Conservation (phyloP, 108 stramenopile species). For the Pseudonitzschia pungens region DNA sequence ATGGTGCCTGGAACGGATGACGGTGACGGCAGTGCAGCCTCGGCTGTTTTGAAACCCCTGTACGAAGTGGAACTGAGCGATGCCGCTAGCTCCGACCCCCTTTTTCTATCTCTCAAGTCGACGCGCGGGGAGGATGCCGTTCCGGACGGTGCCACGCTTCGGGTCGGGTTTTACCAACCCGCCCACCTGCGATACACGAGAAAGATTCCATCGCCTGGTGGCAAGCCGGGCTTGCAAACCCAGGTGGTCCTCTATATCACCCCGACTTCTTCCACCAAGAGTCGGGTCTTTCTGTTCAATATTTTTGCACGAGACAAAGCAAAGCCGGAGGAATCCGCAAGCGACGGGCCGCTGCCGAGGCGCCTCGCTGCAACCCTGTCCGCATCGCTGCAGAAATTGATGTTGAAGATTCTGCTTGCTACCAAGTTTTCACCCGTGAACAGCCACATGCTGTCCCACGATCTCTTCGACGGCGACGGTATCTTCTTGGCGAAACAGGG, state of each 20-base stretch:
- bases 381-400: neutral
- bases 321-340: neutral
- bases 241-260: neutral
- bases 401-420: neutral
- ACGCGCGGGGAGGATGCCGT: neutral
- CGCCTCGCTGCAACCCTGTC: too few relatives aligned
- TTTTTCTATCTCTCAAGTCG: neutral
- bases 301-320: neutral
- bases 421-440: neutral
- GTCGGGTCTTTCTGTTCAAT: neutral
- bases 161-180: slow-evolving; percentile 12
- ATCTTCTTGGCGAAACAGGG: slow-evolving; percentile 3
- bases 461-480: slow-evolving; percentile 1
- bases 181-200: slow-evolving; percentile 12
- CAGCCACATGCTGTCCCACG: neutral
- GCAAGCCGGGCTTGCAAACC: neutral
- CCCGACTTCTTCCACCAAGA: neutral
- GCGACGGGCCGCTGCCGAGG: neutral
- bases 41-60: neutral
- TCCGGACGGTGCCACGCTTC: neutral
- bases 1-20: too few relatives aligned
- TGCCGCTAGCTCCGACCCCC: neutral
- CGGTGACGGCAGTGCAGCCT: too few relatives aligned
- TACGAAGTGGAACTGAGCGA: slow-evolving; percentile 1
- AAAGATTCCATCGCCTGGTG: neutral